Base-by-base conservation (phyloP, 306 rosid genomes). In the Calophaca sinica region DNA sequence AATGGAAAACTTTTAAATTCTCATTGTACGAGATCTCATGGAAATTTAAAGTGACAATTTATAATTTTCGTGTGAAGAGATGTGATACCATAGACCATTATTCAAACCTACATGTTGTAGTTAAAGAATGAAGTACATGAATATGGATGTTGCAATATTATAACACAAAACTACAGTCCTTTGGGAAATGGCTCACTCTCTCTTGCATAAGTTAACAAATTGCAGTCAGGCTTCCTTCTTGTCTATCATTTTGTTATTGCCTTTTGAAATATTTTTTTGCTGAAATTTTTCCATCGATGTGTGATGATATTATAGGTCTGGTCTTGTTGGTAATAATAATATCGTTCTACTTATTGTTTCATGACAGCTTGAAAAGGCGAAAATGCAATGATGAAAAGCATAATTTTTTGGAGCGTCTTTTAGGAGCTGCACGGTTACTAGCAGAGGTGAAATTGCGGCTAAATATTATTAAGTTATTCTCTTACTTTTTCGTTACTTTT, bases 371-470 rank as follows among this genome's bases (percentile, higher is more conserved):
- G 83, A 94, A 94, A 82, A 87, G 88, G 86, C 85, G 93, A 76
- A 94, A 90, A 83, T 84, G 87, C 64, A 82, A 87, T 29, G 63
- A 77, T 76, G 90, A 84, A 64, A 88, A 79, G 51, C 74, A 79
- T 69, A 88, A 87, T 79, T 91, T 94, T 74, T 66, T 91, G 96
- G 98, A 94, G 66, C 88, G 85, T 58, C 88, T 94, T 76, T 46
- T 88, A 50, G 98, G 97, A 81, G 92, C 87, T 72, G 90, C 91
- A 55, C 89, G 93, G 26, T 73, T 94, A 66, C 81, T 91, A 14
- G 81, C 86, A 10, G 86, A 87, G 98, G 98, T 94, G 63, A 61
- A 66, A 48, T 58, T 82, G 68, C 81, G 26, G 79, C 64, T 71
- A 31, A 60, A 70, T 52, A 46, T 58, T 39, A 42, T 42, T 46